Percentiles rank a stretch among this genome's conserved stretches.
phyloP scores from a whole-genome alignment of 2,329 filamentous ascomycete species.

The Dactylella cylindrospora region DNA sequence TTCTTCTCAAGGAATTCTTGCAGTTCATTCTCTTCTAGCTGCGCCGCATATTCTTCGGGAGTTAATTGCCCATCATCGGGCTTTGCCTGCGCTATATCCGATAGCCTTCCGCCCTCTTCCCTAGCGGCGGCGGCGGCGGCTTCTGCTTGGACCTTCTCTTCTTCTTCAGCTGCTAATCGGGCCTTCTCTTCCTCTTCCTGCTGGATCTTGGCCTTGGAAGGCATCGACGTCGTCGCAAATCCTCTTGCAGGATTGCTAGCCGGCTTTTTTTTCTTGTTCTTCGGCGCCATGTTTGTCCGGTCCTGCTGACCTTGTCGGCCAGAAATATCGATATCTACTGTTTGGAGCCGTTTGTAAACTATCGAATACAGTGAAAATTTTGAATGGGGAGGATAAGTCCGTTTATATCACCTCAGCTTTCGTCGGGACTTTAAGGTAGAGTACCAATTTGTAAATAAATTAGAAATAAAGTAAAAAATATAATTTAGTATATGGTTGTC shows the following conservation, averaged over 20 bases:
- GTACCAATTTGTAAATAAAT: too few species aligned
- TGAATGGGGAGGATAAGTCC: too few species aligned
- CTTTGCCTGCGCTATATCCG: slow-evolving; percentile 2
- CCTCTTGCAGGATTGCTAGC: slow-evolving; percentile 83
- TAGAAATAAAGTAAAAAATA: too few species aligned
- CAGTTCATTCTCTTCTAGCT: slow-evolving; percentile 86
- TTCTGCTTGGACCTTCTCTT: slow-evolving; percentile 47
- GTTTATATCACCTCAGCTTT: too few species aligned
- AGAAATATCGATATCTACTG: too few species aligned
- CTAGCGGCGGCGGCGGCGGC: slow-evolving; percentile 46
- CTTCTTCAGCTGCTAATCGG: slow-evolving; percentile 32
- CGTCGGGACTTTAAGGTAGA: too few species aligned
- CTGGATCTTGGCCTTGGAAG: slow-evolving; percentile 69
- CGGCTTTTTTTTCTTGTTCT: slow-evolving; percentile 89
- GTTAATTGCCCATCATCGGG: slow-evolving; percentile 56
- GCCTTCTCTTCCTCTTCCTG: slow-evolving; percentile 39
- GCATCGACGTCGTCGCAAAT: slow-evolving; percentile 89
- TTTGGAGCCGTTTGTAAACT: too few species aligned
- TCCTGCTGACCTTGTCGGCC: too few species aligned
- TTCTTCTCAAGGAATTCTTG: slow-evolving; percentile 85
- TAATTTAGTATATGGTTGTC: too few species aligned
- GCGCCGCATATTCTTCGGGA: slow-evolving; percentile 84
- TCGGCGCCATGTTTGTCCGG: slow-evolving; percentile 30
- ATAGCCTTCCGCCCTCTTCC: slow-evolving; percentile 11
- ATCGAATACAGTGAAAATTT: too few species aligned